Evolutionary conservation across 2,329 filamentous ascomycete species (phyloP).

Genomic region (Alternaria triticina): DNA sequence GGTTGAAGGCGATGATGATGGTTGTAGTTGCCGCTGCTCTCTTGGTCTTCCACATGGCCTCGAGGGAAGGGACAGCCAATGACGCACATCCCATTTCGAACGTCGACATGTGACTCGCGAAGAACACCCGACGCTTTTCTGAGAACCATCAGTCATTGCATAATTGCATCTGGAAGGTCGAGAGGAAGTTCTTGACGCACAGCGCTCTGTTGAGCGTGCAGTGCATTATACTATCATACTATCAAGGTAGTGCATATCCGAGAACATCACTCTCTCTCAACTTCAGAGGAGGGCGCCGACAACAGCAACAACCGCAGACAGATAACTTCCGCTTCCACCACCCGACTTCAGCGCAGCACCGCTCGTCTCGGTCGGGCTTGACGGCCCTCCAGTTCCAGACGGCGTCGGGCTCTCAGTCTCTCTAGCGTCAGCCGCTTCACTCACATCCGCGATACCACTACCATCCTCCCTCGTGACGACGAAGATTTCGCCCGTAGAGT

Average conservation of each 20-base stretch:
- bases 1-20: neutral
- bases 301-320: conserved; percentile 9
- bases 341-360: neutral
- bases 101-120: neutral
- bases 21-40: conserved; percentile 1
- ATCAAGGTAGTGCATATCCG: neutral
- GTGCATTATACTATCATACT: neutral
- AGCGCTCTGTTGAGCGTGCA: neutral
- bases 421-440: conserved; percentile 19
- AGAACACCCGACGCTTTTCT: neutral
- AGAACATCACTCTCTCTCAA: neutral
- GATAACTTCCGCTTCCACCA: conserved; percentile 9
- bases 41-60: neutral
- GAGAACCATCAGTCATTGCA: neutral
- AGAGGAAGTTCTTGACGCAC: neutral
- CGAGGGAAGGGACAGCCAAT: conserved; percentile 4
- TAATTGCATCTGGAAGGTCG: neutral
- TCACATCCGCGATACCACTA: conserved; percentile 33
- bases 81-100: neutral
- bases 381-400: conserved; percentile 11
- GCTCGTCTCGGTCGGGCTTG: conserved; percentile 1
- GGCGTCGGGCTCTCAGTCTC: conserved; percentile 13
- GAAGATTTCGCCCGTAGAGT: conserved; percentile 70
- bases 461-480: conserved; percentile 52
- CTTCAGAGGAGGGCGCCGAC: conserved; percentile 6